Percentiles rank a stretch among this genome's conserved stretches.
Conservation (phyloP, 2,329 filamentous ascomycete species). For the Mycosphaerella arachidis region DNA sequence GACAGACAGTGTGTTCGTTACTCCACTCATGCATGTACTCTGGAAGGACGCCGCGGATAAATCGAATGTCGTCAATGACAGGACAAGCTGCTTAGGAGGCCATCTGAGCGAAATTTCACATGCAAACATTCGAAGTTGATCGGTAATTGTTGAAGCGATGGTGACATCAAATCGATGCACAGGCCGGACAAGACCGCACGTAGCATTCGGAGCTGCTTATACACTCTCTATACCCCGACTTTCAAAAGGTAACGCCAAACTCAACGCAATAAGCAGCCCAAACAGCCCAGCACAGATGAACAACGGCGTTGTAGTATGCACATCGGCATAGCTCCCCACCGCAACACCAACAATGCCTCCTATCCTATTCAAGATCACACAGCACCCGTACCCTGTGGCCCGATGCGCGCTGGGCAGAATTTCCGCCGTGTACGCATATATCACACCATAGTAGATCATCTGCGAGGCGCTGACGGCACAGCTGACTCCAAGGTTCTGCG, state of each 20-base stretch:
- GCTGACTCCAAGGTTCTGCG: constrained; percentile 25
- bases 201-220: background rate
- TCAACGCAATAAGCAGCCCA: constrained; percentile 24
- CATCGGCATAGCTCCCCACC: constrained; percentile 26
- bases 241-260: constrained; percentile 27
- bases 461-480: constrained; percentile 20
- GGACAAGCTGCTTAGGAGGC: no score
- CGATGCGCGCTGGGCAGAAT: constrained; percentile 68
- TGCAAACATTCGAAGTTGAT: no score
- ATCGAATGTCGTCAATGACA: no score
- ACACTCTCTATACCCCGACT: constrained; percentile 17
- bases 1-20: no score
- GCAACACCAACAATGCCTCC: constrained; percentile 26
- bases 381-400: constrained; percentile 53
- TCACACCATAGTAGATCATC: constrained; percentile 65
- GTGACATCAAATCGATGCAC: no score
- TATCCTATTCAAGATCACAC: constrained; percentile 26
- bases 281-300: constrained; percentile 28
- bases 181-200: no score
- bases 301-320: constrained; percentile 25
- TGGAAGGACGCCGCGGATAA: no score
- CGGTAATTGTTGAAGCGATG: no score
- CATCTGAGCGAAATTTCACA: no score
- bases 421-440: constrained; percentile 74
- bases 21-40: no score